A percentile compares a stretch with the other conserved stretches of the same genome.
Evolutionary conservation across 139 green algal genomes (phyloP).

Genomic region (Dunaliella sp.): DNA sequence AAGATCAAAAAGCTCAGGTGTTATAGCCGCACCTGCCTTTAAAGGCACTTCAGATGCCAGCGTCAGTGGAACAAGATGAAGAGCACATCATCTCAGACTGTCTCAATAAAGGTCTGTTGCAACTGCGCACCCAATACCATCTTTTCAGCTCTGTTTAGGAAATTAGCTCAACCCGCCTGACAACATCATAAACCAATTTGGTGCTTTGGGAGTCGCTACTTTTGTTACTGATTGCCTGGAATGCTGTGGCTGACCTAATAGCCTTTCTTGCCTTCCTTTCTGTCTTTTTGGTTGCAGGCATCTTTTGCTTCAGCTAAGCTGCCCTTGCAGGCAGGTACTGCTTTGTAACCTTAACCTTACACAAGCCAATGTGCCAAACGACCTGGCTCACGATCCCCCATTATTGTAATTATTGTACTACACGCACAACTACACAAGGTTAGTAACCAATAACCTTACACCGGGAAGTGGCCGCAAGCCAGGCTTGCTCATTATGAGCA

Average conservation of each 20-base stretch:
- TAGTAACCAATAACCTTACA: background rate
- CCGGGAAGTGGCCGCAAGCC: too few relatives aligned
- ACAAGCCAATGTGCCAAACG: background rate
- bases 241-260: background rate
- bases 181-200: background rate
- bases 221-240: background rate
- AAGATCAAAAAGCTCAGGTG: too few relatives aligned
- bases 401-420: background rate
- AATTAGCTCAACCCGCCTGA: background rate
- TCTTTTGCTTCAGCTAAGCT: background rate
- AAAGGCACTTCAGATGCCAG: background rate
- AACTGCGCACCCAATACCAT: background rate
- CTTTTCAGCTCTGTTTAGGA: background rate
- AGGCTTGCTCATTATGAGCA: too few relatives aligned
- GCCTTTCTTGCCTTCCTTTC: background rate
- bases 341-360: background rate
- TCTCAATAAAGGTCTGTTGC: background rate
- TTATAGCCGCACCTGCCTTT: background rate
- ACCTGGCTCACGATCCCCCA: background rate
- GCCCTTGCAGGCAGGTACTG: background rate
- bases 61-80: background rate
- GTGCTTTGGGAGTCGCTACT: background rate
- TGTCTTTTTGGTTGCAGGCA: background rate
- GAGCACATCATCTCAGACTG: background rate
- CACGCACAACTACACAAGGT: background rate